Conservation (phyloP, 2,329 filamentous ascomycete species). For the Apiospora aurea region DNA sequence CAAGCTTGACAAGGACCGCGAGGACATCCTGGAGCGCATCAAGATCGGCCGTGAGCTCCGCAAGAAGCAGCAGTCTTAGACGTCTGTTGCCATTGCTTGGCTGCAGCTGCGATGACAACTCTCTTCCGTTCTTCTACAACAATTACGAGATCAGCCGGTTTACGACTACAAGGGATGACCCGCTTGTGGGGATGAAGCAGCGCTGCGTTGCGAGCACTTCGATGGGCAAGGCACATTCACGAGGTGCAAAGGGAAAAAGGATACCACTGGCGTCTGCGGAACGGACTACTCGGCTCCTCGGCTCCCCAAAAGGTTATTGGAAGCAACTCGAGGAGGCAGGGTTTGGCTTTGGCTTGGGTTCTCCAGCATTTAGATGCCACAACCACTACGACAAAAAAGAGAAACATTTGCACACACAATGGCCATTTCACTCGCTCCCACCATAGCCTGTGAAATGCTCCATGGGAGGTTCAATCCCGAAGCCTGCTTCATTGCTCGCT, state of each 20-base stretch:
- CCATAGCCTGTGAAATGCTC: constrained; percentile 69
- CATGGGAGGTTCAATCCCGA: constrained; percentile 78
- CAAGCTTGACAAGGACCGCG: constrained; percentile 96
- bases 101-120: not conserved
- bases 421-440: constrained; percentile 71
- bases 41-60: constrained; percentile 79
- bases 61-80: constrained; percentile 72
- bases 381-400: constrained; percentile 41
- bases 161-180: constrained; percentile 24
- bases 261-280: constrained; percentile 21
- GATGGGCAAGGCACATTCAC: constrained; percentile 20
- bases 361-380: constrained; percentile 41
- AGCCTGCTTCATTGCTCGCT: constrained; percentile 48
- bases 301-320: constrained; percentile 15
- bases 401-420: constrained; percentile 65
- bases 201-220: constrained; percentile 9
- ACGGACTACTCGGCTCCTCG: constrained; percentile 11
- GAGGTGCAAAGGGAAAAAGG: constrained; percentile 23
- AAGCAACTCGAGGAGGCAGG: constrained; percentile 22
- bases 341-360: constrained; percentile 25
- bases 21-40: constrained; percentile 87
- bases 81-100: constrained; percentile 7
- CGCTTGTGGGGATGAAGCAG: constrained; percentile 23
- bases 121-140: constrained; percentile 5
- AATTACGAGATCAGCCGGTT: constrained; percentile 7